Evolutionary conservation across 306 rosid species (phyloP).

Genomic region (Astragalus membranaceus): DNA sequence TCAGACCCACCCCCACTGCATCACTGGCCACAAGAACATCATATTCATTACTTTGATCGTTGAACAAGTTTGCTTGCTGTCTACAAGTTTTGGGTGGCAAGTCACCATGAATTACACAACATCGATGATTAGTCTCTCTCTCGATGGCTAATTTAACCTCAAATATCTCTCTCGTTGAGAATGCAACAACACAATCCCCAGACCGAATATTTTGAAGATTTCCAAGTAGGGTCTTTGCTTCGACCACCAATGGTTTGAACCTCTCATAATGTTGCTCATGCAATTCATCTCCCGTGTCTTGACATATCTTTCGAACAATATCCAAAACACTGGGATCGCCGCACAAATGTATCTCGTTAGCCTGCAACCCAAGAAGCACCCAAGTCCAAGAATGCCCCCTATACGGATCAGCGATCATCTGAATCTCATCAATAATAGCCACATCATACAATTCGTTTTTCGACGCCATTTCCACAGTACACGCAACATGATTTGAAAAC

Average conservation of each 20-base stretch:
- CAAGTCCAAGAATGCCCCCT: constrained; percentile 91
- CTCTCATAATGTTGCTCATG: constrained; percentile 69
- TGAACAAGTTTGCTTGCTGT: constrained; percentile 80
- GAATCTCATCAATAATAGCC: constrained; percentile 86
- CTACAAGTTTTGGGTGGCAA: constrained; percentile 90
- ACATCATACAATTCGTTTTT: constrained; percentile 78
- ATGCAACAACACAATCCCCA: constrained; percentile 96
- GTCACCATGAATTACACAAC: constrained; percentile 88
- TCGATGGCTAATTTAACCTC: constrained; percentile 84
- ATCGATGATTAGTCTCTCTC: constrained; percentile 65
- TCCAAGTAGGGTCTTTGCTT: constrained; percentile 80
- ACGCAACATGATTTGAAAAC: constrained; percentile 68
- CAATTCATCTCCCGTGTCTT: constrained; percentile 78
- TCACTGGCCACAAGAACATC: constrained; percentile 92
- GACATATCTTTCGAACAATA: constrained; percentile 63
- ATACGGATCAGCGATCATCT: constrained; percentile 65
- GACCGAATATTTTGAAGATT: constrained; percentile 68
- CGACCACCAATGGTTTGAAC: constrained; percentile 90
- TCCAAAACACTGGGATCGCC: constrained; percentile 89
- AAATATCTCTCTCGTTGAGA: constrained; percentile 91
- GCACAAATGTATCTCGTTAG: constrained; percentile 77
- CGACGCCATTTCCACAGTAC: constrained; percentile 90
- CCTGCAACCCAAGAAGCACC: constrained; percentile 81
- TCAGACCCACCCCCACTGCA: constrained; percentile 96
- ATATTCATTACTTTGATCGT: constrained; percentile 67